A percentile compares a stretch with the other conserved stretches of the same genome.
phyloP scores from a whole-genome alignment of 176 grass and related monocot species.

The Neostapfia colusana region DNA sequence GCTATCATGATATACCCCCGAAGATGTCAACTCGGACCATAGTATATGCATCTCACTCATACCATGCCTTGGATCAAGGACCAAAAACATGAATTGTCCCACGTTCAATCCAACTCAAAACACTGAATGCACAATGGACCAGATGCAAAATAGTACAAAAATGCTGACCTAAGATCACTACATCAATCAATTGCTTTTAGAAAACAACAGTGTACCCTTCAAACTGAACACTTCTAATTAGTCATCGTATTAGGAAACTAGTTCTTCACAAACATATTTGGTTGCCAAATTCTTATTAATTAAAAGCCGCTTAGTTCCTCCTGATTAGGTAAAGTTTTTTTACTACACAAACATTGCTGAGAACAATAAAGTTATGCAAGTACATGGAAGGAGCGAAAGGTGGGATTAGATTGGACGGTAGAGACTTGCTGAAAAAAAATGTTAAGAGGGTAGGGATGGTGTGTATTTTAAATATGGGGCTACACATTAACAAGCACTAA shows the following conservation, averaged over 20 bases:
- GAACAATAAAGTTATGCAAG: conserved; percentile 14
- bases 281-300: too few species aligned
- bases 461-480: too few species aligned
- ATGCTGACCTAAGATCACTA: conserved; percentile 1
- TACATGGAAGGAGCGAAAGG: not conserved
- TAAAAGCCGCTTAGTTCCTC: too few species aligned
- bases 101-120: conserved; percentile 25
- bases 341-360: not conserved
- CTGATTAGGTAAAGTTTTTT: too few species aligned
- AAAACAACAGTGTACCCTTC: conserved; percentile 5
- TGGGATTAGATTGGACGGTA: not conserved
- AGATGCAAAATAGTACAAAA: not conserved
- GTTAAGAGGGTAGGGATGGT: too few species aligned
- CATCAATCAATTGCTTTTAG: conserved; percentile 6
- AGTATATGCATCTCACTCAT: not conserved
- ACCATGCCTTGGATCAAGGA: conserved; percentile 18
- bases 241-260: not conserved
- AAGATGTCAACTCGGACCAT: too few species aligned
- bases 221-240: too few species aligned
- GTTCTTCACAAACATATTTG: not conserved
- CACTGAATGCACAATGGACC: not conserved
- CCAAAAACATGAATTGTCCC: not conserved
- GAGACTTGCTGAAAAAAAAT: too few species aligned
- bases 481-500: too few species aligned
- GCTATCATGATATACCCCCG: too few species aligned